Percentiles rank a stretch among this genome's conserved stretches.
phyloP scores from a whole-genome alignment of 2,329 filamentous ascomycete species.

The Tolypocladium guangdongense region DNA sequence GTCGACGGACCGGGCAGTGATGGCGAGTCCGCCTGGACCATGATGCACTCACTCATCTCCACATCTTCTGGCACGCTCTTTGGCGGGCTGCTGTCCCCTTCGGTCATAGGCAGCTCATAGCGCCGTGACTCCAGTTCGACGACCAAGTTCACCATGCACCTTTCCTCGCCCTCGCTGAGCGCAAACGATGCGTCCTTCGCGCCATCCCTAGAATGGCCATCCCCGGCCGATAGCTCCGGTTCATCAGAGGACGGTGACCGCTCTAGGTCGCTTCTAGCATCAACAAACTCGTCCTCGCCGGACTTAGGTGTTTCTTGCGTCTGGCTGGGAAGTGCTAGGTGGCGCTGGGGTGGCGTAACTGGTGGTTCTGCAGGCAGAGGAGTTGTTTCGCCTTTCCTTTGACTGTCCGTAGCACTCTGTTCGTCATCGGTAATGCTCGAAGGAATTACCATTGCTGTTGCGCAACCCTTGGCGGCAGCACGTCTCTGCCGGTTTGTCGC shows the following conservation, averaged over 20 bases:
- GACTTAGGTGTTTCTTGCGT: constrained; percentile 28
- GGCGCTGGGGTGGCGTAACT: constrained; percentile 9
- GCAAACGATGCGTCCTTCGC: constrained; percentile 24
- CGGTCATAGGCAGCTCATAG: constrained; percentile 12
- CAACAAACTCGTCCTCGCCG: constrained; percentile 36
- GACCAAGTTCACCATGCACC: constrained; percentile 35
- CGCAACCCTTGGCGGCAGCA: background rate
- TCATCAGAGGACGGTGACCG: constrained; percentile 6
- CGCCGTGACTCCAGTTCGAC: constrained; percentile 37
- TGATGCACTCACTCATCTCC: constrained; percentile 8
- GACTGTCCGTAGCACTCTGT: constrained; percentile 8
- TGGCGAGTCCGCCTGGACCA: constrained; percentile 10
- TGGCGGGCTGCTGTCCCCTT: constrained; percentile 7
- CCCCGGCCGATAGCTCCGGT: background rate
- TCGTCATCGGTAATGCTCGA: constrained; percentile 14
- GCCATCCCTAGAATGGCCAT: background rate
- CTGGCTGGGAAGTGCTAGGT: constrained; percentile 4
- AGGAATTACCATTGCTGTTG: constrained; percentile 10
- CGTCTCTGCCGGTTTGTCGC: constrained; percentile 6
- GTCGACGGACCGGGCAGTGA: constrained; percentile 7
- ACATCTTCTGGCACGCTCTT: constrained; percentile 2
- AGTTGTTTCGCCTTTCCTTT: background rate
- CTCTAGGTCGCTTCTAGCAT: constrained; percentile 35
- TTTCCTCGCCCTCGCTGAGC: constrained; percentile 34
- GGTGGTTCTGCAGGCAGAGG: constrained; percentile 1